phyloP scores from a whole-genome alignment of 73 alveolate species.

The Paramecium caudatum region DNA sequence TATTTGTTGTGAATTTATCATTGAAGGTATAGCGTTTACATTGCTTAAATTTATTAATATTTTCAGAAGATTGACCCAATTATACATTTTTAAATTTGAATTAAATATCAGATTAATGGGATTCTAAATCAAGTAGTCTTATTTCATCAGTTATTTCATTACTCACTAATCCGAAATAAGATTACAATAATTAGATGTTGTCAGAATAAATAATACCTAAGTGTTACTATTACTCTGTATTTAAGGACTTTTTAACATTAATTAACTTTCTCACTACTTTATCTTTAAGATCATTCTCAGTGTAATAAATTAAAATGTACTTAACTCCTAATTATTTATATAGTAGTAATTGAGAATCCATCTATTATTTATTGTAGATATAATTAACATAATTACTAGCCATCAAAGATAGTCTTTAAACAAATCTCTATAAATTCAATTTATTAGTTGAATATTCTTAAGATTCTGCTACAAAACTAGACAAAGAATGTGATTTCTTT shows the following conservation, averaged over 20 bases:
- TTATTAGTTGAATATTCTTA: not conserved
- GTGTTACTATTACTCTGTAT: not conserved
- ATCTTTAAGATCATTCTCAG: not conserved
- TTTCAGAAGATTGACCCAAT: not conserved
- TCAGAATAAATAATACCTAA: constrained; percentile 21
- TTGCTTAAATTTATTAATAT: not conserved
- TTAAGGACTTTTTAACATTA: constrained; percentile 37
- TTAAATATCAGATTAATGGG: not conserved
- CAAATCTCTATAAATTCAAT: not conserved
- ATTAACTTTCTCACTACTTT: not conserved
- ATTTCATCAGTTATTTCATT: not conserved
- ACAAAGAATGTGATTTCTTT: not conserved
- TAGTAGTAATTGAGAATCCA: constrained; percentile 10
- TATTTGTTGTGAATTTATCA: constrained; percentile 25
- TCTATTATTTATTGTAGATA: constrained; percentile 3
- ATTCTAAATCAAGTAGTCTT: constrained; percentile 16
- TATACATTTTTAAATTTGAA: not conserved
- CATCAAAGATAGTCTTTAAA: not conserved
- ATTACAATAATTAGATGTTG: not conserved
- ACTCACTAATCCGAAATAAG: constrained; percentile 13
- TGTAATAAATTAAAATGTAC: not conserved
- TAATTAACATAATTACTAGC: constrained; percentile 14
- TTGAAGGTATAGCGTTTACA: constrained; percentile 2
- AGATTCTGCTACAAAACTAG: not conserved
- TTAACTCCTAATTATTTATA: constrained; percentile 7